phyloP scores from a whole-genome alignment of 2,329 filamentous ascomycete genomes.

The Xylaria sp. region DNA sequence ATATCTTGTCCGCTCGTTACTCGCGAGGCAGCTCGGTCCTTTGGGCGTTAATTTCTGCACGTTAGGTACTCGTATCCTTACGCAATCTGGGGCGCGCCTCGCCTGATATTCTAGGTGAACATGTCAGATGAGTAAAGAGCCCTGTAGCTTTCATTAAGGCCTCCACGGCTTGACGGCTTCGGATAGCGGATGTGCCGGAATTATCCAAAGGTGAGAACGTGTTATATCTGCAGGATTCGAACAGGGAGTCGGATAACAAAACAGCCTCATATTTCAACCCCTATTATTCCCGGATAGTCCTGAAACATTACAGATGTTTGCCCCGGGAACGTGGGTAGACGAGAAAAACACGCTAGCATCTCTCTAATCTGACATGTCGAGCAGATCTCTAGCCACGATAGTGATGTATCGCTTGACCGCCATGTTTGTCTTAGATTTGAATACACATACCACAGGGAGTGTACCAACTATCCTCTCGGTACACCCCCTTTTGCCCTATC shows the following conservation, averaged over 20 bases:
- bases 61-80: neutral
- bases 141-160: neutral
- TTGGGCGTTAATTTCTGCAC: neutral
- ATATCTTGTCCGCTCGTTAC: neutral
- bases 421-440: neutral
- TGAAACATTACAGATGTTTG: neutral
- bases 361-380: conserved; percentile 19
- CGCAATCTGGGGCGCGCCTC: neutral
- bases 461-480: neutral
- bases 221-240: neutral
- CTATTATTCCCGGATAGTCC: neutral
- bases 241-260: neutral
- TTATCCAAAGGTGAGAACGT: neutral
- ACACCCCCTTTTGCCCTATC: neutral
- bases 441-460: neutral
- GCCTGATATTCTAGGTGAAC: neutral
- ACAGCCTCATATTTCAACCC: conserved; percentile 1
- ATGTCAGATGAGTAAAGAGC: neutral
- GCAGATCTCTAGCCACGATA: neutral
- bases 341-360: neutral
- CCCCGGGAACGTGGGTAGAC: neutral
- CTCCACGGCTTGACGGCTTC: neutral
- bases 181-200: neutral
- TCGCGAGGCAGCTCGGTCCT: neutral
- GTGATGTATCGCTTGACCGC: conserved; percentile 16